A percentile compares a stretch with the other conserved stretches of the same genome.
phyloP scores from a whole-genome alignment of 768 basidiomycete species.

The Daedaleopsis sinensis region DNA sequence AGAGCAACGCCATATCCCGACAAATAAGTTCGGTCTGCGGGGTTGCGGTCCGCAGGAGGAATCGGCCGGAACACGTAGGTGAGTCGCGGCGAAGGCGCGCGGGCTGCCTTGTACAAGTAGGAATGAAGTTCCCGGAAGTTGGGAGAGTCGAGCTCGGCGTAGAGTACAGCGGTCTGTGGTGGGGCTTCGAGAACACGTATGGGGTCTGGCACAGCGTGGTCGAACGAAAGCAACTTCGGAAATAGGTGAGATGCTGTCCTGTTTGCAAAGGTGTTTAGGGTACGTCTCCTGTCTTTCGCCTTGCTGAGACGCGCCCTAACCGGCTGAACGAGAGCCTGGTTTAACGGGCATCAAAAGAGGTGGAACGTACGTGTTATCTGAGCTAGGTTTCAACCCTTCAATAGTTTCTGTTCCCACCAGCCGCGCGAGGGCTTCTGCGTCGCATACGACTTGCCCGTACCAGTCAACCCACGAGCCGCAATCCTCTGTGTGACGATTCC shows the following conservation, averaged over 20 bases:
- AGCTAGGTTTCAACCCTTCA: constrained; percentile 36
- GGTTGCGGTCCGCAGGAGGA: constrained; percentile 40
- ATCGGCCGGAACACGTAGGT: constrained; percentile 80
- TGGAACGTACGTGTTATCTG: constrained; percentile 18
- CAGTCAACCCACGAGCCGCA: constrained; percentile 85
- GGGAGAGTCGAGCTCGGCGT: constrained; percentile 64
- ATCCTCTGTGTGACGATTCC: constrained; percentile 28
- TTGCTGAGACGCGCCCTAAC: no score
- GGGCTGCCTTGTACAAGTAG: constrained; percentile 57
- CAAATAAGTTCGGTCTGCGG: constrained; percentile 48
- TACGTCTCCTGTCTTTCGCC: no score
- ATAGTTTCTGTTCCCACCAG: constrained; percentile 56
- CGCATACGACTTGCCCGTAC: constrained; percentile 77
- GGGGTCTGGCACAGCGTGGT: constrained; percentile 68
- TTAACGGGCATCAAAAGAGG: neutral
- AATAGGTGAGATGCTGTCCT: constrained; percentile 31
- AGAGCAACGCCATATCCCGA: constrained; percentile 92
- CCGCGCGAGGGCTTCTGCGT: constrained; percentile 57
- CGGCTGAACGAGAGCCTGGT: no score
- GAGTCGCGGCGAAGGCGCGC: constrained; percentile 47
- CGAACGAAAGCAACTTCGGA: constrained; percentile 69
- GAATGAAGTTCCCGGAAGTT: constrained; percentile 75
- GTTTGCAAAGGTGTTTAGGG: neutral
- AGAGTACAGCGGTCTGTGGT: constrained; percentile 72
- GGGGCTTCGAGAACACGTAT: constrained; percentile 48